Evolutionary conservation across 2,329 filamentous ascomycete species (phyloP), one percentile per base, ranked within the genome.

Genomic region (Monosporascus sp.): DNA sequence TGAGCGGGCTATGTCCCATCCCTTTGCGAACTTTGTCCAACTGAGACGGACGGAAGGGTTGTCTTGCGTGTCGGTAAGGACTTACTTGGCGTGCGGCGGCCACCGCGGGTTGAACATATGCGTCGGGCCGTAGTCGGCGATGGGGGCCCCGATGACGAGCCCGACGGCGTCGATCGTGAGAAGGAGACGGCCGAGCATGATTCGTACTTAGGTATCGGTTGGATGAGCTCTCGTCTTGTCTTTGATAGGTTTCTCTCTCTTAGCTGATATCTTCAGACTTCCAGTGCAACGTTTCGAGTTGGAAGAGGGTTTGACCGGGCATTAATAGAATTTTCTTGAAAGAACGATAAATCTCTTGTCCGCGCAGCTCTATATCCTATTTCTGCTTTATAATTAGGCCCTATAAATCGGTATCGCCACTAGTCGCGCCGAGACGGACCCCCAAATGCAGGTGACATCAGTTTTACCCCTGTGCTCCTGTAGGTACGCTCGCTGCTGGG

Each of bases 61-160:
- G 5, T 39, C 15, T 22, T 9, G 22, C 8, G 34, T 45, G 37
- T 24, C 39, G 42, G 20, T 9, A 48, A 22, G 18, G 31, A 62
- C 67, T 53, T 51, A 74, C 73, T 74, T 75, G 6, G 73, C 73
- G 52, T 75, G 73, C 2, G 73, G 73, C n/a, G 72, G 68, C 73
- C 73, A 75, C 41, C 69, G 66, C 6, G 73, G 70, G 54, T 75
- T 76, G 58, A 68, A 69, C 49, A 74, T 71, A 56, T 75, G 73
- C 7, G 72, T 73, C 51, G 68, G 60, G 57, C 68, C 67, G 57
- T 66, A 72, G 56, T 75, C 73, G 9, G 70, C 71, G 1, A 72
- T 55, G n/a, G 63, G 63, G 6, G 72, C 64, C 20, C 69, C 73
- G 44, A 71, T 41, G n/a, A 74, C 55, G 8, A 75, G 67, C 24